Base-by-base conservation (phyloP, 805 yeast genomes). In the Metahyphopichia silvanorum region DNA sequence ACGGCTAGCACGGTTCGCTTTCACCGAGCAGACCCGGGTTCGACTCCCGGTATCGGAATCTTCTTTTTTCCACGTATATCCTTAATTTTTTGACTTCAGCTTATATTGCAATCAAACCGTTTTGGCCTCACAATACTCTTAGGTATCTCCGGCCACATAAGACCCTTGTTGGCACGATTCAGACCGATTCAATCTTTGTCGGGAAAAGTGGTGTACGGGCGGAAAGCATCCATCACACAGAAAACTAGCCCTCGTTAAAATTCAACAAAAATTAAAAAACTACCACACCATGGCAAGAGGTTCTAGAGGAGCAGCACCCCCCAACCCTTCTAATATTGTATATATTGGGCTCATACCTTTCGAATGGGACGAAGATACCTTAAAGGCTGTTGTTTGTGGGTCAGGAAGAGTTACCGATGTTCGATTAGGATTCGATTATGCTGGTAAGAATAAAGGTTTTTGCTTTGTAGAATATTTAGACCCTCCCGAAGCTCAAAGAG, bases 11-110 rank as follows among this genome's bases (percentile, higher is more conserved):
- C 72, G 68, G 72, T 65, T 64, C 70, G 67, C 72, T 66, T 62
- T 66, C 71, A 66, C 72, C 67, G 71, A 64, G 71, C 71, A 66
- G 53, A 66, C 72, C 72, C 82, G 85, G 84, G 85, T 79, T 79
- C 85, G 83, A 79, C 83, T 77, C 85, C 85, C 85, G 82, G 86
- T 71, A 77, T 76, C 83, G 85, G 85, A 78, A 73, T n/a, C n/a
- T n/a, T n/a, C n/a, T n/a, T n/a, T n/a, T n/a, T n/a, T n/a, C n/a
- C n/a, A n/a, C n/a, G n/a, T n/a, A n/a, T n/a, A n/a, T n/a, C n/a
- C 37, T 38, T 41, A 35, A 16, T 27, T 27, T 27, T 27, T 17
- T 27, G 16, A n/a, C 16, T 22, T 22, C 13, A 8, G 2, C 11
- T 25, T 25, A n/a, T 9, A 11, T 11, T 23, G 8, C 13, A 7